These are phyloP conservation scores for Rosa multiflora DNA, from an alignment of 306 rosid genomes.

Conservation along the genomic window DNA sequence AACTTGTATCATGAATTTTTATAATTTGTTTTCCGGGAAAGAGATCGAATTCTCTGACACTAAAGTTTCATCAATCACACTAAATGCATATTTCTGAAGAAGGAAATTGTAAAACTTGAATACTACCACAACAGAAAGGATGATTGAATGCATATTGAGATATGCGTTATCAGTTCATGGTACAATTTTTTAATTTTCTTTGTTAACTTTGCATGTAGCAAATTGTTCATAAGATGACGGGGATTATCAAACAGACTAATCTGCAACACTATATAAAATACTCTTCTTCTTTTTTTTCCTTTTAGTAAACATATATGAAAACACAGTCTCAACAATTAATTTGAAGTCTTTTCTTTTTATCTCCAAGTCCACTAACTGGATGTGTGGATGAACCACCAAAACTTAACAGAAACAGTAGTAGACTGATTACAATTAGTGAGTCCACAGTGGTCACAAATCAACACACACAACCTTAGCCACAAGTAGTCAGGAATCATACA, in stretches of 20 bases:
- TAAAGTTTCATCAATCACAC: not conserved
- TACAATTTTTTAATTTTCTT: not conserved
- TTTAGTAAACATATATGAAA: not conserved
- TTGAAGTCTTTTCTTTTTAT: not conserved
- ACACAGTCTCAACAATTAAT: not conserved
- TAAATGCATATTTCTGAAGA: not conserved
- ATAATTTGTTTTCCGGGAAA: not conserved
- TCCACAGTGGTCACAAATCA: not conserved
- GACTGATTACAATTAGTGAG: not conserved
- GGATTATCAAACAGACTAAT: not conserved
- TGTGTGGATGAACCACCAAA: slow-evolving; percentile 7
- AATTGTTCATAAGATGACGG: not conserved
- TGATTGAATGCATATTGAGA: not conserved
- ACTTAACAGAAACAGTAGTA: not conserved
- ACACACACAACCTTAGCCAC: not conserved
- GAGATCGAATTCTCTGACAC: not conserved
- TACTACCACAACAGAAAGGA: not conserved
- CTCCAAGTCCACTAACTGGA: not conserved
- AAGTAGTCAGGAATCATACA: not conserved
- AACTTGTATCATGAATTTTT: not conserved
- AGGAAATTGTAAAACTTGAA: not conserved
- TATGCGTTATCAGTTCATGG: not conserved
- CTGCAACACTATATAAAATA: not conserved
- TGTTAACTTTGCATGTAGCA: not conserved
- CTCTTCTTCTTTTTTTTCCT: not conserved